A percentile compares a stretch with the other conserved stretches of the same genome.
phyloP scores from a whole-genome alignment of 306 rosid species.

The Adenanthera pavonina region DNA sequence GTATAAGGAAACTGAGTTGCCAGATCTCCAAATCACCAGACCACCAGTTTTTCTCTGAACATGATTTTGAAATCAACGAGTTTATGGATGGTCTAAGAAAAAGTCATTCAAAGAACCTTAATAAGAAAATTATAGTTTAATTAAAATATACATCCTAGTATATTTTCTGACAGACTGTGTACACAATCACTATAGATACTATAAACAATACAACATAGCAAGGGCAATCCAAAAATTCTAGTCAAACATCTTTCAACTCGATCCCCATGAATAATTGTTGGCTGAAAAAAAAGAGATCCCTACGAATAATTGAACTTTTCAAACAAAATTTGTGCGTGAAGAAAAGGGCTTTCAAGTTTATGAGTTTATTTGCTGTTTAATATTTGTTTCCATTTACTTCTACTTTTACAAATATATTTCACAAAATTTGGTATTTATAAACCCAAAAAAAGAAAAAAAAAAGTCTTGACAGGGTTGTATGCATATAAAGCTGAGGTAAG shows the following conservation, averaged over 20 bases:
- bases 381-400: not conserved
- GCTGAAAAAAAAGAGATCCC: not conserved
- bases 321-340: constrained; percentile 10
- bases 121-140: not conserved
- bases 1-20: constrained; percentile 88
- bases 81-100: constrained; percentile 23
- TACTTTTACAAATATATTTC: not conserved
- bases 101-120: not conserved
- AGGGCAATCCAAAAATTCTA: constrained; percentile 15
- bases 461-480: constrained; percentile 8
- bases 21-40: constrained; percentile 96
- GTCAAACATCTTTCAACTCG: constrained; percentile 17
- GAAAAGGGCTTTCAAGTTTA: constrained; percentile 20
- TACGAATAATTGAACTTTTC: constrained; percentile 11
- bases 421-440: not conserved
- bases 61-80: constrained; percentile 38
- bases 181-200: not conserved
- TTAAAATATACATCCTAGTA: not conserved
- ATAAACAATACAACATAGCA: not conserved
- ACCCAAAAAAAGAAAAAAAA: not conserved
- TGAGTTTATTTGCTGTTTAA: not conserved
- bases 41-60: constrained; percentile 98
- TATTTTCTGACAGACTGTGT: not conserved
- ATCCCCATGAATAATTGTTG: constrained; percentile 5
- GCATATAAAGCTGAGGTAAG: constrained; percentile 30